phyloP scores from a whole-genome alignment of 495 filamentous ascomycete genomes.

The Ramalina intermedia region DNA sequence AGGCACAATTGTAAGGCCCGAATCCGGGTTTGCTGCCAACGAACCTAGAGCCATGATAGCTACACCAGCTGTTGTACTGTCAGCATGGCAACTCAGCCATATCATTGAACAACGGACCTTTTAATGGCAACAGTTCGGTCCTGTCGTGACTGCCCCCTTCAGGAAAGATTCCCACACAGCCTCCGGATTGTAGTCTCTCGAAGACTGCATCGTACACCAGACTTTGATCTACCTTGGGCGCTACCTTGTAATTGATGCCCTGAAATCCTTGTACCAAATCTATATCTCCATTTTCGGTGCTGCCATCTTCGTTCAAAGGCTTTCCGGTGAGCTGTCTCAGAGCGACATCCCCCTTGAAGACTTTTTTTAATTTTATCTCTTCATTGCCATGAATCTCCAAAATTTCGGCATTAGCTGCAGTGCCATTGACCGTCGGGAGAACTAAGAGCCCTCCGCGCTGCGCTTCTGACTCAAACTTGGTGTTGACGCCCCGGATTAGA shows the following conservation, averaged over 20 bases:
- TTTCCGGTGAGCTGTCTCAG: conserved; percentile 67
- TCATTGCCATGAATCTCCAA: conserved; percentile 63
- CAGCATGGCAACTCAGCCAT: conserved; percentile 1
- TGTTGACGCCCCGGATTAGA: conserved; percentile 73
- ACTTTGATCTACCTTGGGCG: conserved; percentile 88
- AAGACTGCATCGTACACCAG: conserved; percentile 91
- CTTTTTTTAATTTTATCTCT: conserved; percentile 74
- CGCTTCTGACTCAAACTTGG: conserved; percentile 64
- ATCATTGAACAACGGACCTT: conserved; percentile 36
- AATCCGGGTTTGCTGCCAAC: conserved; percentile 74
- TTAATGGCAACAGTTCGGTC: conserved; percentile 82
- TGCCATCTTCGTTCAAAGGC: conserved; percentile 37
- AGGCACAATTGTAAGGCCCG: conserved; percentile 95
- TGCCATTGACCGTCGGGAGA: conserved; percentile 68
- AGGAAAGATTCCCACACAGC: conserved; percentile 93
- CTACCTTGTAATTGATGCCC: conserved; percentile 71
- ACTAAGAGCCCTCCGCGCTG: conserved; percentile 73
- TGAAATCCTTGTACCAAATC: conserved; percentile 36
- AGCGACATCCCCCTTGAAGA: conserved; percentile 57
- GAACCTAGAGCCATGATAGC: conserved; percentile 96
- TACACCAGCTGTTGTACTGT: conserved; percentile 56
- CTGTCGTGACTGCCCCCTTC: conserved; percentile 97
- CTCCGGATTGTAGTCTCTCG: conserved; percentile 59
- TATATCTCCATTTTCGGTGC: conserved; percentile 40
- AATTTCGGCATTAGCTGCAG: conserved; percentile 65